phyloP scores from a whole-genome alignment of 441 rosid species.

The Breynia disticha region DNA sequence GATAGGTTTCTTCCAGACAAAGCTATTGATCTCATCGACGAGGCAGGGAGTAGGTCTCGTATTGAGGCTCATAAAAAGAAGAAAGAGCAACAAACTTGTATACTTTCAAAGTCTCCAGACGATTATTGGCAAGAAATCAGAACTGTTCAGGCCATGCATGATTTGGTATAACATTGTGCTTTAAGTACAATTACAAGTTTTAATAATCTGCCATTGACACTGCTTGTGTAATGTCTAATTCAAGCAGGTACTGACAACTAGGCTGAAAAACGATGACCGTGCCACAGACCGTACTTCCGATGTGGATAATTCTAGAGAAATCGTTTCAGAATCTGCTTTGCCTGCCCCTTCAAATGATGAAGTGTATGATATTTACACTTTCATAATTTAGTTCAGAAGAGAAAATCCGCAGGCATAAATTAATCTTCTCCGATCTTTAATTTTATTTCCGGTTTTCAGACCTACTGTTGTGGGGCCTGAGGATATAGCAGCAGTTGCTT shows the following conservation, averaged over 20 bases:
- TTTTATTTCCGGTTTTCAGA: constrained; percentile 34
- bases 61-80: constrained; percentile 72
- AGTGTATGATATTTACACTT: constrained; percentile 42
- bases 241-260: constrained; percentile 54
- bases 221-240: constrained; percentile 17
- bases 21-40: constrained; percentile 51
- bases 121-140: constrained; percentile 97
- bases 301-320: constrained; percentile 36
- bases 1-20: constrained; percentile 50
- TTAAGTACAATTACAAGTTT: constrained; percentile 4
- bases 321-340: constrained; percentile 40
- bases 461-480: constrained; percentile 66
- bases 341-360: constrained; percentile 42
- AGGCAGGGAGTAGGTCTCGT: constrained; percentile 87
- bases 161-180: constrained; percentile 52
- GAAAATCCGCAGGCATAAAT: constrained; percentile 5
- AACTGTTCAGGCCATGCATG: constrained; percentile 93
- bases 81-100: constrained; percentile 62
- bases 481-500: constrained; percentile 32
- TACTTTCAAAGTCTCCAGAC: constrained; percentile 73
- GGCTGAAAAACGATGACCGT: constrained; percentile 34
- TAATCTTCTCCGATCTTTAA: constrained; percentile 1
- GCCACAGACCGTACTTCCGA: constrained; percentile 16
- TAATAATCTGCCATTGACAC: constrained; percentile 16
- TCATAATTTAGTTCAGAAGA: constrained; percentile 3